These are phyloP conservation scores for Fusarium mexicanum DNA, from an alignment of 2,329 filamentous ascomycete species.

Conservation along the genomic window DNA sequence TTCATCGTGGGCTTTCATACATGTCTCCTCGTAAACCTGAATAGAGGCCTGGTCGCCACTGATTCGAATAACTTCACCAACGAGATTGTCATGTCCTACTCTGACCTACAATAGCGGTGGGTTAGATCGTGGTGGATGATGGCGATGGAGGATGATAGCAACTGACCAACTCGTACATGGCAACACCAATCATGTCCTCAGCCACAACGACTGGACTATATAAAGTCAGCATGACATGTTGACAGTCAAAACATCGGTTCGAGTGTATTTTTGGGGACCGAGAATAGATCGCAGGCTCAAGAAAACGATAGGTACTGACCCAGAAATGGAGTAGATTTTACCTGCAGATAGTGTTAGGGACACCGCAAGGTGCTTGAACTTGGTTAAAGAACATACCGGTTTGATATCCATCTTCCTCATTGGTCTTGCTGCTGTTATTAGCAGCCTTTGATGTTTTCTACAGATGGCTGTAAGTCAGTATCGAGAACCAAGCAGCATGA, in stretches of 20 bases:
- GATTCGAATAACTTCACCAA: conserved; percentile 98
- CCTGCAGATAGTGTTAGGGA: conserved; percentile 52
- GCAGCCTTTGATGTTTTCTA: conserved; percentile 41
- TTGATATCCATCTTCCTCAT: conserved; percentile 51
- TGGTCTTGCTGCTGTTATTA: conserved; percentile 44
- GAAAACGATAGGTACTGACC: conserved; percentile 55
- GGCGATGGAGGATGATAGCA: conserved; percentile 9
- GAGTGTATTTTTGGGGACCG: conserved; percentile 1
- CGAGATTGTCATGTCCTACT: conserved; percentile 90
- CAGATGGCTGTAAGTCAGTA: conserved; percentile 26
- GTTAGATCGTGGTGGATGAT: conserved; percentile 16
- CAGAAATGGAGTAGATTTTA: conserved; percentile 71
- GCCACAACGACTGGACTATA: conserved; percentile 89
- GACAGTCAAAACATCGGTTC: neutral
- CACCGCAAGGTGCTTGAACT: conserved; percentile 26
- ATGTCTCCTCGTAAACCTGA: conserved; percentile 99
- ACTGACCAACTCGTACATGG: conserved; percentile 97
- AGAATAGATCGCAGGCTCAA: neutral
- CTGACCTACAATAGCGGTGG: conserved; percentile 68
- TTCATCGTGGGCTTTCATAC: conserved; percentile 59
- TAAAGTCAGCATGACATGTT: conserved; percentile 45
- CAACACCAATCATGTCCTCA: conserved; percentile 98
- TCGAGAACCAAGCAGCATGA: conserved; percentile 18
- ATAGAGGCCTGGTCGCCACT: conserved; percentile 95
- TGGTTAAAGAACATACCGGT: conserved; percentile 49